Percentiles rank a stretch among this genome's conserved stretches.
phyloP scores from a whole-genome alignment of 2,329 filamentous ascomycete genomes.

The Tolypocladium ovalisporum region DNA sequence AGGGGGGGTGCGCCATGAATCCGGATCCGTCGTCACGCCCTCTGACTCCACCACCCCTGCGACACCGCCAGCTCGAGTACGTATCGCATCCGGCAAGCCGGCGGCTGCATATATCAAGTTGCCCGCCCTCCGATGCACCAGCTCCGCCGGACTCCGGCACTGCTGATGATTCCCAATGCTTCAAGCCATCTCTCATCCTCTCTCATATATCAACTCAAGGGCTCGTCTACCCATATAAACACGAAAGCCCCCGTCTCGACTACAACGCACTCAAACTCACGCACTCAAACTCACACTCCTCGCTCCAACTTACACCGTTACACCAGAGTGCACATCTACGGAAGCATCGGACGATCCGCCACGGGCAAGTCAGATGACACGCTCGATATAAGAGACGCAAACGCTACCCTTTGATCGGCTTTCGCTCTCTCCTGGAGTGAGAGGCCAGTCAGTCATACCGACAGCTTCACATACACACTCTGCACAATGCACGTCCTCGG shows the following conservation, averaged over 20 bases:
- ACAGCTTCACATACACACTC: background rate
- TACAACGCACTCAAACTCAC: background rate
- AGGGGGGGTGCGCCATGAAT: background rate
- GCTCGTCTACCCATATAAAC: background rate
- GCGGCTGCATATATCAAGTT: background rate
- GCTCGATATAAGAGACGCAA: background rate
- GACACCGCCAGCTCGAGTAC: background rate
- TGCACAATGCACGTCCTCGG: constrained; percentile 24
- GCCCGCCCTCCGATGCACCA: background rate
- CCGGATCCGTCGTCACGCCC: background rate
- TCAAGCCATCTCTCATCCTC: background rate
- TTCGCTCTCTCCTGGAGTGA: background rate
- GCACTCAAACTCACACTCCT: background rate
- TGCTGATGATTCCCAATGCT: background rate
- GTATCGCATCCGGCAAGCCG: background rate
- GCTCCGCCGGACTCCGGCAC: background rate
- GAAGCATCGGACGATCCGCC: background rate
- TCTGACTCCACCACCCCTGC: background rate
- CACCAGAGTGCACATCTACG: background rate
- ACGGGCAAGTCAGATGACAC: background rate
- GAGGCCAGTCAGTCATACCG: background rate
- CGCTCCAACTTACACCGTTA: background rate
- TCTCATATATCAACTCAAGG: background rate
- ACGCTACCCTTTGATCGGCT: too few species aligned
- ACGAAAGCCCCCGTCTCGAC: background rate